Evolutionary conservation across 345 rosid genomes (phyloP).

Genomic region (Eucalyptus curtisii): DNA sequence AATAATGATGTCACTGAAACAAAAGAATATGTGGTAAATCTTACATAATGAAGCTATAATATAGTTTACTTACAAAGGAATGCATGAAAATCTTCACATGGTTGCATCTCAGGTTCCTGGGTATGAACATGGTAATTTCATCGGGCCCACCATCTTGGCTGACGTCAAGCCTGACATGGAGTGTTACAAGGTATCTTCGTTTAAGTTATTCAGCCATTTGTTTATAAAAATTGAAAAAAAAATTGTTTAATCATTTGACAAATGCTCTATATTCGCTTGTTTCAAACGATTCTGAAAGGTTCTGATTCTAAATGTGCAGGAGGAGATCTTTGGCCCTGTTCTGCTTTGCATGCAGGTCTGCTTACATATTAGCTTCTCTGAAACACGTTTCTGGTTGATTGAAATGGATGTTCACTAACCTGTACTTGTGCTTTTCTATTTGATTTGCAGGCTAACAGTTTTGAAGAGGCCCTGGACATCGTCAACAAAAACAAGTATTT

Average conservation of each 20-base stretch:
- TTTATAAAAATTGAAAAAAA: background rate
- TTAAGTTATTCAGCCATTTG: background rate
- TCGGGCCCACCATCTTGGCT: slow-evolving; percentile 89
- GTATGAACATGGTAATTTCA: slow-evolving; percentile 81
- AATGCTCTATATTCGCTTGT: background rate
- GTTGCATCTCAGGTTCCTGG: slow-evolving; percentile 58
- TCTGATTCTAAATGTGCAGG: slow-evolving; percentile 33
- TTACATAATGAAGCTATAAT: background rate
- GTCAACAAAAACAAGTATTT: slow-evolving; percentile 72
- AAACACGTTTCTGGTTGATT: background rate
- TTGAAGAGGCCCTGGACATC: slow-evolving; percentile 82
- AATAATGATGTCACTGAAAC: background rate
- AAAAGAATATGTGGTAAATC: background rate
- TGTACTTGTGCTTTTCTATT: background rate
- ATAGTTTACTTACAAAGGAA: background rate
- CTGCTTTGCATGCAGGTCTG: slow-evolving; percentile 85
- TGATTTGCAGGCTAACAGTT: slow-evolving; percentile 59
- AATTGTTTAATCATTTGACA: background rate
- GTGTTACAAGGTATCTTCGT: slow-evolving; percentile 74
- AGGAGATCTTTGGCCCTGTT: slow-evolving; percentile 99
- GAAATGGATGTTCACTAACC: background rate
- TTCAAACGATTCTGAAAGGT: background rate
- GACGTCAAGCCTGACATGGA: slow-evolving; percentile 87
- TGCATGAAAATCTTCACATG: background rate
- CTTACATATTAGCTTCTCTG: slow-evolving; percentile 1